A percentile compares a stretch with the other conserved stretches of the same genome.
Evolutionary conservation across 1,284 basidiomycete genomes (phyloP).

Genomic region (Afroboletus lepidellus): DNA sequence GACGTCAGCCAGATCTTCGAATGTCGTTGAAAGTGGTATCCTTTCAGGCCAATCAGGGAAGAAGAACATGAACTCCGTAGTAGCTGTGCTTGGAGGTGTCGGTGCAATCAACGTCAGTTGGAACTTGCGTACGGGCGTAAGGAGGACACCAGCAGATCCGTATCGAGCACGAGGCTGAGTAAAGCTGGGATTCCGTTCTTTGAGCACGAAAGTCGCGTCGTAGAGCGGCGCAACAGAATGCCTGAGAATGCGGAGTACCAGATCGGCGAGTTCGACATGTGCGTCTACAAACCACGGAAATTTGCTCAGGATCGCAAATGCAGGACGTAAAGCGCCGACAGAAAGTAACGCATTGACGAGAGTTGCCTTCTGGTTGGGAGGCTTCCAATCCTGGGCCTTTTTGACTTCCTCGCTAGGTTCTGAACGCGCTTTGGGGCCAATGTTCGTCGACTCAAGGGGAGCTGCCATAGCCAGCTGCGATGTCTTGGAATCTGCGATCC

Average conservation of each 20-base stretch:
- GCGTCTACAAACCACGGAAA: slow-evolving; percentile 87
- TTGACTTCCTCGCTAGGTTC: slow-evolving; percentile 42
- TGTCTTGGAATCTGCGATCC: slow-evolving; percentile 64
- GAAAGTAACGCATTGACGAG: slow-evolving; percentile 82
- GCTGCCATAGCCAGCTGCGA: slow-evolving; percentile 90
- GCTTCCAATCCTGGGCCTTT: slow-evolving; percentile 45
- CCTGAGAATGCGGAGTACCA: slow-evolving; percentile 75
- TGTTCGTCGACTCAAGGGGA: slow-evolving; percentile 65
- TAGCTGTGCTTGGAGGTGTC: slow-evolving; percentile 70
- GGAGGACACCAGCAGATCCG: slow-evolving; percentile 51
- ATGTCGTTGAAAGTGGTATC: slow-evolving; percentile 61
- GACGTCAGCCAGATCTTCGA: slow-evolving; percentile 71
- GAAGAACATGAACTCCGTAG: slow-evolving; percentile 82
- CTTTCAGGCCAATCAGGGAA: slow-evolving; percentile 79
- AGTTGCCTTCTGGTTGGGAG: slow-evolving; percentile 80
- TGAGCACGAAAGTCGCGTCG: slow-evolving; percentile 48
- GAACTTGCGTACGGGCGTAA: slow-evolving; percentile 54
- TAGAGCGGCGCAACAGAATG: slow-evolving; percentile 71
- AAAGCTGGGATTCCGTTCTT: slow-evolving; percentile 60
- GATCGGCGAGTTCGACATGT: slow-evolving; percentile 80
- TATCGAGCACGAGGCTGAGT: slow-evolving; percentile 61
- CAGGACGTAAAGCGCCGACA: slow-evolving; percentile 79
- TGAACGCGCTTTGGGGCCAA: slow-evolving; percentile 39
- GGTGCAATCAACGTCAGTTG: slow-evolving; percentile 70
- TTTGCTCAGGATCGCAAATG: slow-evolving; percentile 76